Conservation (phyloP, 805 yeast species). For the Candida bentonensis region DNA sequence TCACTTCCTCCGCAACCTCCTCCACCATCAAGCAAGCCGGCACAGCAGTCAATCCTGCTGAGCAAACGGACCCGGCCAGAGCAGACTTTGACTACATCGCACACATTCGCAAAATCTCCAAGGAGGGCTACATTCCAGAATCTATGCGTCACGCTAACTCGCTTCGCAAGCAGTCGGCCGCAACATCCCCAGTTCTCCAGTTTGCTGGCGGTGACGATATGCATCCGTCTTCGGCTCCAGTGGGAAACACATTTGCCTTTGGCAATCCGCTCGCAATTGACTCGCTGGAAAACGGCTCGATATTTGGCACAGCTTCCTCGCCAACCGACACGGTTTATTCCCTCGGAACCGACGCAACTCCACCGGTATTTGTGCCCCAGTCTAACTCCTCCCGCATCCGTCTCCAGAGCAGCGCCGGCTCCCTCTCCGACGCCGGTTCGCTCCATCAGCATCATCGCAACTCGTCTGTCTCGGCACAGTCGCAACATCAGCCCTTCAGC, state of each 20-base stretch:
- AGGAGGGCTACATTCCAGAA: conserved; percentile 18
- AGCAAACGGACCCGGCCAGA: conserved; percentile 29
- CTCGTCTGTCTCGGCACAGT: background rate
- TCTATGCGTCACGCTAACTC: background rate
- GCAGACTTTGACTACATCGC: conserved; percentile 53
- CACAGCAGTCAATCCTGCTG: background rate
- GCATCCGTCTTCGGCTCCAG: background rate
- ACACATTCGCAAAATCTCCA: conserved; percentile 44
- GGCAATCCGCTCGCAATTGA: background rate
- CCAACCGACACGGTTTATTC: background rate
- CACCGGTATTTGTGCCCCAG: conserved; percentile 1
- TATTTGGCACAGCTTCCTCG: background rate
- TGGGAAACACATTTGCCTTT: background rate
- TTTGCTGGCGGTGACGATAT: background rate
- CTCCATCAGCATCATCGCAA: background rate
- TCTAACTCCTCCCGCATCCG: background rate
- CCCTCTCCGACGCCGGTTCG: background rate
- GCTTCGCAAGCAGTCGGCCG: background rate
- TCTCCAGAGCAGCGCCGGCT: background rate
- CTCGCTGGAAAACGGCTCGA: conserved; percentile 1
- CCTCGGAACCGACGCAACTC: background rate
- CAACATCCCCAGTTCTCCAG: background rate
- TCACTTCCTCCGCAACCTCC: background rate
- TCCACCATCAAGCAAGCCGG: background rate
- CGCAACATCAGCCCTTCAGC: background rate